A percentile compares a stretch with the other conserved stretches of the same genome.
These are phyloP conservation scores for Ceriops tagal DNA, from an alignment of 345 rosid species.

Conservation along the genomic window DNA sequence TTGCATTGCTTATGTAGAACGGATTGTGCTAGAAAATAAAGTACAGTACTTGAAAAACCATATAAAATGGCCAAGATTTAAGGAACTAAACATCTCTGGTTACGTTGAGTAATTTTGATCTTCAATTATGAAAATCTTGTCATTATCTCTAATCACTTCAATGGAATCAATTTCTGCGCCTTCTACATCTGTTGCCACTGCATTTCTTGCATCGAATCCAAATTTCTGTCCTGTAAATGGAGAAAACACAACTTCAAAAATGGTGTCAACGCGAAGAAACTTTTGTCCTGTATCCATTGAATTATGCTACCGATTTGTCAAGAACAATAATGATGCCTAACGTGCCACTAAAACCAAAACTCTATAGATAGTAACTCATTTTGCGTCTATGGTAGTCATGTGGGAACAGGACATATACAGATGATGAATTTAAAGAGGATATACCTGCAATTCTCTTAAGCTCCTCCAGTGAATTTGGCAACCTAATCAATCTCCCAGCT, in stretches of 20 bases:
- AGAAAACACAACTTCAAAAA: background rate
- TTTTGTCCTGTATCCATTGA: background rate
- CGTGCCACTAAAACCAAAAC: background rate
- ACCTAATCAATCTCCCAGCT: constrained; percentile 58
- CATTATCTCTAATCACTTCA: constrained; percentile 84
- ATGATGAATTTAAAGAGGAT: too few species aligned
- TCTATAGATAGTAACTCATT: background rate
- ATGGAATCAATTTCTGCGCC: constrained; percentile 79
- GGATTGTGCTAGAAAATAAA: too few species aligned
- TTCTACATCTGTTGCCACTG: constrained; percentile 55
- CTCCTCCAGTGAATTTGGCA: constrained; percentile 67
- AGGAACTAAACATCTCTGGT: background rate
- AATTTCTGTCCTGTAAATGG: constrained; percentile 54
- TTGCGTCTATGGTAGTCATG: constrained; percentile 62
- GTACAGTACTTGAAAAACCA: too few species aligned
- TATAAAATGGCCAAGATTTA: too few species aligned
- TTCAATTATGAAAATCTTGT: constrained; percentile 67
- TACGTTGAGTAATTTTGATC: constrained; percentile 18
- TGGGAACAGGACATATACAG: background rate
- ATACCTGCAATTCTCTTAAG: constrained; percentile 79
- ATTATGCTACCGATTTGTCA: background rate
- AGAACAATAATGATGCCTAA: too few species aligned
- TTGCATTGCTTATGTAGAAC: too few species aligned
- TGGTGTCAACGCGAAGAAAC: background rate
- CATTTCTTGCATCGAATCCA: constrained; percentile 54